Evolutionary conservation across 495 filamentous ascomycete species (phyloP).

Genomic region (Cudoniella acicularis): DNA sequence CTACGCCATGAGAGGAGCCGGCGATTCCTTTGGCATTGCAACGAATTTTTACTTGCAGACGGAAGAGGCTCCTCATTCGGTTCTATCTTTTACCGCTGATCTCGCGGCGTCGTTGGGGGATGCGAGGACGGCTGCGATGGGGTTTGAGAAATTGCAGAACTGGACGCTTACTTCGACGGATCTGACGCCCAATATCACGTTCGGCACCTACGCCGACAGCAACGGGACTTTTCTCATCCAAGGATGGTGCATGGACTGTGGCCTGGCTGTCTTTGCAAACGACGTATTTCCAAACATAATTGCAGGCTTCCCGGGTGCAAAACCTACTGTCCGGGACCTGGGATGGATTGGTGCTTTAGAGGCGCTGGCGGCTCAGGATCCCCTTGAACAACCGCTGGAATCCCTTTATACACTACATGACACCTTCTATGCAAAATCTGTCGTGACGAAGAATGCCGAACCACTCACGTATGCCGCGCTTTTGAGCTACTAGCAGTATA

Average conservation of each 20-base stretch:
- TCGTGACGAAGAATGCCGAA: constrained; percentile 29
- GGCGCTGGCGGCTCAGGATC: too few relatives aligned
- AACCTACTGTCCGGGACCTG: not conserved
- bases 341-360: constrained; percentile 35
- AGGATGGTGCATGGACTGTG: constrained; percentile 35
- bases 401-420: too few relatives aligned
- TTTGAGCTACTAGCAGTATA: constrained; percentile 45
- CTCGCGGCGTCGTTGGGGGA: constrained; percentile 40
- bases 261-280: constrained; percentile 30
- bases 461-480: constrained; percentile 35
- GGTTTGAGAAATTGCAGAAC: constrained; percentile 43
- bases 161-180: constrained; percentile 49
- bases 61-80: constrained; percentile 49
- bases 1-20: constrained; percentile 55
- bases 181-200: constrained; percentile 45
- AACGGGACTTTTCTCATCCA: constrained; percentile 27
- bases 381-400: too few relatives aligned
- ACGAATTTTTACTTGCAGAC: constrained; percentile 61
- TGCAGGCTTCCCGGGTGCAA: constrained; percentile 10
- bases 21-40: constrained; percentile 60
- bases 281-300: constrained; percentile 42
- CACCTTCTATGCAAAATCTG: constrained; percentile 50
- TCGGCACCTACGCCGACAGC: constrained; percentile 48
- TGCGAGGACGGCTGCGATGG: constrained; percentile 36
- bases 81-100: constrained; percentile 48